phyloP scores from a whole-genome alignment of 169 alveolate species.

The Besnoitia besnoiti region DNA sequence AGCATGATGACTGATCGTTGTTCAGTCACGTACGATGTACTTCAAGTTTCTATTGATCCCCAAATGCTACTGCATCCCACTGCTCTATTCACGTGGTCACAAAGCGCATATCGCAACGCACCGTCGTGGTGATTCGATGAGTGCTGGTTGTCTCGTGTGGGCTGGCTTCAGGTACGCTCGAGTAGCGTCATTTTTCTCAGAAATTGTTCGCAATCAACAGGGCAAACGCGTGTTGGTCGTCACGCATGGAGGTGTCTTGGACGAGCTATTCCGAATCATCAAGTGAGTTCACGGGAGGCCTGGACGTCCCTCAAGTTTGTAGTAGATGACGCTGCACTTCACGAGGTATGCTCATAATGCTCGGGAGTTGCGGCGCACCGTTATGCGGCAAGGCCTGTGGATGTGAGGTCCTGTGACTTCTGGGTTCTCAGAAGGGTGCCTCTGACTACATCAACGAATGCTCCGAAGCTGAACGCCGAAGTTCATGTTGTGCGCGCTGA shows the following conservation, averaged over 20 bases:
- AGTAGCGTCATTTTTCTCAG: conserved; percentile 38
- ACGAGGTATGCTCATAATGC: too few species aligned
- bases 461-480: conserved; percentile 57
- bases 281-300: background rate
- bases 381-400: background rate
- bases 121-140: too few species aligned
- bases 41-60: too few species aligned
- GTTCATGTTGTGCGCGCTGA: conserved; percentile 26
- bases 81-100: too few species aligned
- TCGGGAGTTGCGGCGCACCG: background rate
- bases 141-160: background rate
- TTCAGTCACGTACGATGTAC: too few species aligned
- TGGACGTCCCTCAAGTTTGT: background rate
- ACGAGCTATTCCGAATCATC: conserved; percentile 41
- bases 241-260: conserved; percentile 61
- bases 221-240: conserved; percentile 46
- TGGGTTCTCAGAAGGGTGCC: conserved; percentile 35
- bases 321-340: too few species aligned
- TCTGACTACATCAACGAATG: conserved; percentile 16
- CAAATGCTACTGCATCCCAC: too few species aligned
- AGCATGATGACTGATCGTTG: too few species aligned
- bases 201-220: background rate
- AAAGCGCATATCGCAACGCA: too few species aligned
- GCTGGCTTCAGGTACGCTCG: conserved; percentile 27
- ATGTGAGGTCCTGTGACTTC: too few species aligned